These are phyloP conservation scores for Nicotiana paniculata DNA, from an alignment of 257 asterid genomes.

Conservation along the genomic window DNA sequence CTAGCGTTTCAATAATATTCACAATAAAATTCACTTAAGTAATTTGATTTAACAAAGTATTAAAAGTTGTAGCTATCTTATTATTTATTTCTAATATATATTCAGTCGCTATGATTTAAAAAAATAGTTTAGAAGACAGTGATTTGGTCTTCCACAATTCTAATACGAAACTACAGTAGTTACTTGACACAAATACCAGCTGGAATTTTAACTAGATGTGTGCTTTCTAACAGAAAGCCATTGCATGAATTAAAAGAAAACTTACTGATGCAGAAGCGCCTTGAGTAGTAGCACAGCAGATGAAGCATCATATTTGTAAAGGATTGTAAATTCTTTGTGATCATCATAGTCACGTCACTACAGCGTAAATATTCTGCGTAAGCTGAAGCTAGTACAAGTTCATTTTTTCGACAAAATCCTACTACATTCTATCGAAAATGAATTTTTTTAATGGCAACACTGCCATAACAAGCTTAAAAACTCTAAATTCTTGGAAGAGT, in stretches of 20 bases:
- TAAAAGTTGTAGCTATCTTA: neutral
- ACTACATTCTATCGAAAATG: slow-evolving; percentile 1
- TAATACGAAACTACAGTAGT: neutral
- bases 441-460: neutral
- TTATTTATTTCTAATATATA: neutral
- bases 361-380: slow-evolving; percentile 7
- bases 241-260: neutral
- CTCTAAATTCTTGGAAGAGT: slow-evolving; percentile 27
- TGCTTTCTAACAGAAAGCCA: neutral
- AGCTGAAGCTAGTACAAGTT: slow-evolving; percentile 10
- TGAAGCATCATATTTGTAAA: neutral
- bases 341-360: slow-evolving; percentile 1
- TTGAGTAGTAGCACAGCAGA: neutral
- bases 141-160: neutral
- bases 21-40: neutral
- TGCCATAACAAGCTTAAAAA: slow-evolving; percentile 15
- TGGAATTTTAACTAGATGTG: neutral
- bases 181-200: neutral
- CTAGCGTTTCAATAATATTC: neutral
- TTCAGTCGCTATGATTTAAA: neutral
- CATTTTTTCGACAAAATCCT: slow-evolving; percentile 7
- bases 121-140: neutral
- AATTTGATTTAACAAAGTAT: neutral
- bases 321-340: neutral
- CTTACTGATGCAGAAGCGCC: neutral